Evolutionary conservation across 495 filamentous ascomycete genomes (phyloP), one percentile per base, ranked within the genome.

Genomic region (Cercophora sp.): DNA sequence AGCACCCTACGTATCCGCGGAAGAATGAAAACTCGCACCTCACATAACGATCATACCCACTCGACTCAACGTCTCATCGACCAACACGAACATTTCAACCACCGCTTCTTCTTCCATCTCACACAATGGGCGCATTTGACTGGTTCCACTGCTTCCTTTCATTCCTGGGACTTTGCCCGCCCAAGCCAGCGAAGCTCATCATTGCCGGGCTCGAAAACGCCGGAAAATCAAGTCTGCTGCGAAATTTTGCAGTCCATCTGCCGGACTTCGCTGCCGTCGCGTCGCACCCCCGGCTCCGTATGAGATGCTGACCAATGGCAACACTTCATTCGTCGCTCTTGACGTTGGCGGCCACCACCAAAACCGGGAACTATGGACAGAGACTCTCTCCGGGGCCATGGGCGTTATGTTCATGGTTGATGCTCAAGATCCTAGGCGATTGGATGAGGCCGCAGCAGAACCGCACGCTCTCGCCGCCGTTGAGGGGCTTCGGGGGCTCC

Each of bases 101-200:
- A 9, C 44, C 44, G 44, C 29, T 13, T 6, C 26, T 48, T 48
- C 44, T 48, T 48, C 13, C 44, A 48, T 48, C 44, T 48, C 26
- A 24, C 25, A 48, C 44, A 48, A 48, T 48, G 44, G 27, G 27
- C 26, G 19, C 27, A 48, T 22, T n/a, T 31, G 16, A 34, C 44
- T 35, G 8, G 44, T 16, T 31, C 44, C 19, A 19, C 44, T 15
- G 9, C 37, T 41, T 18, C 37, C 37, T 41, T 18, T 41, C 37
- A 1, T 41, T 9, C 18, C 11, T 15, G n/a, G 44, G 44, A 48
- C 44, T 35, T 19, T 48, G 34, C 44, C 44, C n/a, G 44, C 44
- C 27, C 26, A 31, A 20, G 44, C 26, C 44, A 20, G 15, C 16
- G 44, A 48, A 48, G 24, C 26, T 48, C 25, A 15, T 48, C 44